Evolutionary conservation across 805 yeast genomes (phyloP).

Genomic region (Sungouiozyma ichnusensis): DNA sequence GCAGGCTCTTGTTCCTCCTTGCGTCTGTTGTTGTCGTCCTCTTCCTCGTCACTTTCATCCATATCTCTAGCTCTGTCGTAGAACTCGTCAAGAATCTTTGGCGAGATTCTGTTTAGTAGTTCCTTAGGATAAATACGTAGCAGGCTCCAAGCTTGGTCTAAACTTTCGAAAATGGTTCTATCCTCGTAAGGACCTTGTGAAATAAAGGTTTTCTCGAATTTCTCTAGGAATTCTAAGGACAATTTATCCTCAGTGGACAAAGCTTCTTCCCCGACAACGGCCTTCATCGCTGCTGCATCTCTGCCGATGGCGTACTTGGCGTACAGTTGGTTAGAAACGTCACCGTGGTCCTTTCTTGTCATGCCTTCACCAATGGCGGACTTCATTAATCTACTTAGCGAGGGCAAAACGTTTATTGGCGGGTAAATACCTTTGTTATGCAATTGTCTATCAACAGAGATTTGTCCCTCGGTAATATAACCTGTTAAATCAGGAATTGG

Average conservation of each 20-base stretch:
- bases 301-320: slow-evolving; percentile 99
- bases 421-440: slow-evolving; percentile 96
- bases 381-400: slow-evolving; percentile 96
- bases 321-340: slow-evolving; percentile 95
- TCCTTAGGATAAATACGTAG: slow-evolving; percentile 98
- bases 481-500: slow-evolving; percentile 99
- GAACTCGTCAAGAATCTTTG: slow-evolving; percentile 90
- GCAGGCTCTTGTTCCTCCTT: slow-evolving; percentile 6
- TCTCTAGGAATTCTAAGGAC: slow-evolving; percentile 93
- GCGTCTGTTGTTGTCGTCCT: slow-evolving; percentile 16
- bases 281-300: slow-evolving; percentile 99
- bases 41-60: slow-evolving; percentile 42
- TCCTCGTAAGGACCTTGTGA: slow-evolving; percentile 95
- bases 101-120: slow-evolving; percentile 95
- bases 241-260: slow-evolving; percentile 94
- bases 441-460: slow-evolving; percentile 92
- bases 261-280: slow-evolving; percentile 99
- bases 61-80: slow-evolving; percentile 79
- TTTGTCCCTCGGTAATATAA: slow-evolving; percentile 98
- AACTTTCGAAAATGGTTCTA: slow-evolving; percentile 87
- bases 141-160: slow-evolving; percentile 97
- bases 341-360: slow-evolving; percentile 99
- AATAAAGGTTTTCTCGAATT: slow-evolving; percentile 92
- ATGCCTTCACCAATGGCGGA: slow-evolving; percentile 99
- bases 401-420: slow-evolving; percentile 96